phyloP scores from a whole-genome alignment of 2,329 filamentous ascomycete genomes.

The Penicillium sp. region DNA sequence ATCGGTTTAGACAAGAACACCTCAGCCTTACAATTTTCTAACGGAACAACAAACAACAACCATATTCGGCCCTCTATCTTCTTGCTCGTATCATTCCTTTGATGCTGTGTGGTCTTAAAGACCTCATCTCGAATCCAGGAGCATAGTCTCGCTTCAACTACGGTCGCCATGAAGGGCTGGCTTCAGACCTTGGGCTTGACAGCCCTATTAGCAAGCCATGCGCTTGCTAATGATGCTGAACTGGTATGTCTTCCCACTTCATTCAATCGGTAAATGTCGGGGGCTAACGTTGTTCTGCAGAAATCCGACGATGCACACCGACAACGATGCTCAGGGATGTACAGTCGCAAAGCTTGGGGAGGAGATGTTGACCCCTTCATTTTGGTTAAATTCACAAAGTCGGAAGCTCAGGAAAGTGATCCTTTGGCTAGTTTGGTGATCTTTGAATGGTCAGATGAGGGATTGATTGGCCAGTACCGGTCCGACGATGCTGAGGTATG shows the following conservation, averaged over 20 bases:
- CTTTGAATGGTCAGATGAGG: slow-evolving; percentile 89
- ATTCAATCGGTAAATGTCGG: background rate
- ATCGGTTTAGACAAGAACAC: slow-evolving; percentile 9
- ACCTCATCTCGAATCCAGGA: slow-evolving; percentile 22
- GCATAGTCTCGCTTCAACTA: slow-evolving; percentile 28
- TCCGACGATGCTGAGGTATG: slow-evolving; percentile 57
- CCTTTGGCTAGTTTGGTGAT: slow-evolving; percentile 80
- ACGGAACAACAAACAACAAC: background rate
- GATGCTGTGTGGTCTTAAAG: slow-evolving; percentile 22
- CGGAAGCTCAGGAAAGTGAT: slow-evolving; percentile 62
- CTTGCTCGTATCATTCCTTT: slow-evolving; percentile 10
- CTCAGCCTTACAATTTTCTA: slow-evolving; percentile 9
- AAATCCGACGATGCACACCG: slow-evolving; percentile 73
- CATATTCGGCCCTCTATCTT: slow-evolving; percentile 2
- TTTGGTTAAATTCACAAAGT: slow-evolving; percentile 72
- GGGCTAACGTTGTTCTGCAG: slow-evolving; percentile 45
- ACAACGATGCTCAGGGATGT: slow-evolving; percentile 91
- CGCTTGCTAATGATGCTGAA: slow-evolving; percentile 48
- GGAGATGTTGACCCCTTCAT: slow-evolving; percentile 88
- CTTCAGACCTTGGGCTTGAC: slow-evolving; percentile 38
- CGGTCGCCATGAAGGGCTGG: slow-evolving; percentile 43
- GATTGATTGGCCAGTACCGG: slow-evolving; percentile 70
- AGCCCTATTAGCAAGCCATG: slow-evolving; percentile 39
- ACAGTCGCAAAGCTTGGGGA: slow-evolving; percentile 84
- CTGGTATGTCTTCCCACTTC: slow-evolving; percentile 35